Evolutionary conservation across 495 filamentous ascomycete genomes (phyloP).

Genomic region (Thermothielavioides terrestris): DNA sequence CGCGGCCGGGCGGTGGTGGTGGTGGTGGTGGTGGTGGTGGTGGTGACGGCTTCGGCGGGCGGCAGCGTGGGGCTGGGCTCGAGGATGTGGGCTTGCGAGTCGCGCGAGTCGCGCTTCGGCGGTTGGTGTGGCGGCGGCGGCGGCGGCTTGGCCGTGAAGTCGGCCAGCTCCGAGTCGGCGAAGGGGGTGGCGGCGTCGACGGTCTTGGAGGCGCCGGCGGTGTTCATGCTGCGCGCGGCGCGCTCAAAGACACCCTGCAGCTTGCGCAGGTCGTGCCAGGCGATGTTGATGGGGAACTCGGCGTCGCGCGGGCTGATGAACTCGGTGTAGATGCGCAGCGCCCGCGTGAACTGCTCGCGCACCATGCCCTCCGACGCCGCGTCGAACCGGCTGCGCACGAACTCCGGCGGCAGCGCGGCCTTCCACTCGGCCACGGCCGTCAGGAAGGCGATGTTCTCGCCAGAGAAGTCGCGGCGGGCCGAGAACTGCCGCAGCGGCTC

Average conservation of each 20-base stretch:
- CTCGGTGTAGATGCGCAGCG: slow-evolving; percentile 49
- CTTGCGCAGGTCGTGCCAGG: slow-evolving; percentile 21
- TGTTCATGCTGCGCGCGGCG: slow-evolving; percentile 18
- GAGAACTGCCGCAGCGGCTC: slow-evolving; percentile 51
- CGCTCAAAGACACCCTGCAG: slow-evolving; percentile 27
- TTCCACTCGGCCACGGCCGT: slow-evolving; percentile 51
- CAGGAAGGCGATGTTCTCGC: slow-evolving; percentile 61
- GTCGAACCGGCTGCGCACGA: slow-evolving; percentile 15
- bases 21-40: not conserved
- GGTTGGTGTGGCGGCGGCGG: not conserved
- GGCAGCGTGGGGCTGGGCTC: not conserved
- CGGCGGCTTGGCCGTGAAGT: not conserved
- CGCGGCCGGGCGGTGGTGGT: not conserved
- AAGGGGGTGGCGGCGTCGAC: slow-evolving; percentile 16
- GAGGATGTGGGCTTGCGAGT: slow-evolving; percentile 16
- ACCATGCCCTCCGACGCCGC: slow-evolving; percentile 17
- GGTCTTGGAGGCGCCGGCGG: not conserved
- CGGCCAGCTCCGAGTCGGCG: slow-evolving; percentile 7
- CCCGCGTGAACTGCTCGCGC: slow-evolving; percentile 40
- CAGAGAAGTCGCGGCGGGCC: slow-evolving; percentile 54
- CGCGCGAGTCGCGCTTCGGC: slow-evolving; percentile 1
- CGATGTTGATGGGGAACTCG: slow-evolving; percentile 58
- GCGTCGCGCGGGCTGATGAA: slow-evolving; percentile 48
- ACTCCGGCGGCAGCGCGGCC: slow-evolving; percentile 14
- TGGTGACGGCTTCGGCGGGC: not conserved